Evolutionary conservation across 768 basidiomycete genomes (phyloP), one percentile per base, ranked within the genome.

Genomic region (Lanmaoa pseudosensibilis): DNA sequence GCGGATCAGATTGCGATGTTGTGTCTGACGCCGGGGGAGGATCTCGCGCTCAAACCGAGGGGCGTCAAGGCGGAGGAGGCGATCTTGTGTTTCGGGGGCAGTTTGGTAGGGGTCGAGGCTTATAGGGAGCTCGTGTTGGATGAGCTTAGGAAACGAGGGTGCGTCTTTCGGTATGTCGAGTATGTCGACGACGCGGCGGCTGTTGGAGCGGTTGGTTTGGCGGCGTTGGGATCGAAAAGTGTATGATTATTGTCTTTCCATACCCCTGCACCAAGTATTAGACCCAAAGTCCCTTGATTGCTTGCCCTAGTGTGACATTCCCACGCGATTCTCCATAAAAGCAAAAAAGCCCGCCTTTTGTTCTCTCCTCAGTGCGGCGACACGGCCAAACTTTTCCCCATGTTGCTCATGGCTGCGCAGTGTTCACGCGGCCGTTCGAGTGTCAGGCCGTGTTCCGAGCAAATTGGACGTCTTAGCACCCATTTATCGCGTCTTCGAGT

Each of bases 371-470:
- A 78, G 90, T 92, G 90, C 90, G 90, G 90, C 90, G 77, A 78
- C 90, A 84, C 86, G 85, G 83, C 83, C 80, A 81, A 79, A 63
- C 71, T 68, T 74, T 88, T 87, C 86, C 90, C 89, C 83, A 83
- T 88, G 90, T 92, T 92, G 90, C 90, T 92, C 90, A 86, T 88
- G 78, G 79, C 82, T 76, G 85, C 79, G 71, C 76, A 72, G 61
- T 62, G 4, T 74, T 66, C 69, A 88, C 78, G 86, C 83, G 80
- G 86, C 78, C 72, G 88, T 91, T 90, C 70, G 90, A 92, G 90
- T 90, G 90, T 92, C 90, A 90, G 78, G 86, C 79, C 80, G 87
- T 87, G 90, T 78, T 77, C 77, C 80, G 88, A 91, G 62, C 57
- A 75, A 88, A 61, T 58, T 72, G 88, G 84, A 86, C 87, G 80